Evolutionary conservation across 2,329 filamentous ascomycete species (phyloP).

Genomic region (Diaporthe longicolla): DNA sequence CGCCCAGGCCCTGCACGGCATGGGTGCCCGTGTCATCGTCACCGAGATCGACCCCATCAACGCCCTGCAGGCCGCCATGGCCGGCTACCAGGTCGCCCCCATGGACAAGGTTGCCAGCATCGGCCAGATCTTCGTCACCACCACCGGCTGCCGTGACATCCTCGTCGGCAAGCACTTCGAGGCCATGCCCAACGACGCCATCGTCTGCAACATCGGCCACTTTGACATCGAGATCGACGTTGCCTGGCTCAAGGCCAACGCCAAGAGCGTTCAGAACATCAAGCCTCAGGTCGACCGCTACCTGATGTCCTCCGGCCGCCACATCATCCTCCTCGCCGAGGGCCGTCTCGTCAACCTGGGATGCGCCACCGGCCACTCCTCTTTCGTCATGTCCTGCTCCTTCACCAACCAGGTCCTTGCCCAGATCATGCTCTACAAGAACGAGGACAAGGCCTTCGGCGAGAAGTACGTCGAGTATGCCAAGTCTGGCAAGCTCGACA

Average conservation of each 20-base stretch:
- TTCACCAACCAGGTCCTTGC: constrained; percentile 99
- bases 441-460: constrained; percentile 86
- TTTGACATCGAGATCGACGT: constrained; percentile 99
- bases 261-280: constrained; percentile 95
- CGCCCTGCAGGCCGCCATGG: constrained; percentile 97
- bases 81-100: constrained; percentile 95
- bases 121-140: constrained; percentile 99
- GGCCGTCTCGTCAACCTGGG: constrained; percentile 99
- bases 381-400: constrained; percentile 99
- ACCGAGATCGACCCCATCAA: constrained; percentile 99
- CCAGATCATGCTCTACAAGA: constrained; percentile 99
- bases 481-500: constrained; percentile 88
- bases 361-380: constrained; percentile 98
- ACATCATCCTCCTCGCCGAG: constrained; percentile 99
- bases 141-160: constrained; percentile 99
- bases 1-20: constrained; percentile 93
- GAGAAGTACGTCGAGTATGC: constrained; percentile 97
- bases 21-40: constrained; percentile 96
- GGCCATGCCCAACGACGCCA: constrained; percentile 96
- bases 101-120: constrained; percentile 92
- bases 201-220: constrained; percentile 99
- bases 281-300: constrained; percentile 99
- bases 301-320: constrained; percentile 91
- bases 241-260: constrained; percentile 98
- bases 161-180: constrained; percentile 93